Evolutionary conservation across 2,329 filamentous ascomycete genomes (phyloP), one percentile per base, ranked within the genome.

Genomic region (Alternaria burnsii): DNA sequence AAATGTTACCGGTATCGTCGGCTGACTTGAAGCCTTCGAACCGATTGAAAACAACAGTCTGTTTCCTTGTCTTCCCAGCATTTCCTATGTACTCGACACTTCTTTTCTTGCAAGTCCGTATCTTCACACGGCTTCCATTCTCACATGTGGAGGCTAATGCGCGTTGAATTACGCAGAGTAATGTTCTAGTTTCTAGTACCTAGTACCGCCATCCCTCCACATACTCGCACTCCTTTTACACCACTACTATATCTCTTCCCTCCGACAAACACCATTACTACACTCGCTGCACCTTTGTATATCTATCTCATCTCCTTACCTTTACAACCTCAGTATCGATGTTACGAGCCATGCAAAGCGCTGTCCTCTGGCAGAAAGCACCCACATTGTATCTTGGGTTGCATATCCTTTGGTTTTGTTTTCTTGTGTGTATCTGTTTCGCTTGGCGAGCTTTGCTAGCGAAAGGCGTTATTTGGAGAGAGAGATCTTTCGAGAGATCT

Each of bases 161-260:
- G 62, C 67, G 66, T 69, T 68, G 67, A 71, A 58, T 65, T 72
- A 71, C 67, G 60, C 62, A 64, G 53, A 62, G 68, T 74, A 74
- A 74, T 74, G 71, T 73, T 69, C 68, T 72, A 74, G 70, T 74
- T 64, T 64, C 62, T 73, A 72, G 63, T 71, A 54, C 65, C 66
- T 71, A 70, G 68, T 72, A 63, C 63, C 62, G 66, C 62, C 54
- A 48, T 56, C 47, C 59, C 68, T 71, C 67, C 63, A 70, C 62
- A 65, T 32, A 53, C 32, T 43, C 14, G 62, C 62, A 57, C 62
- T 67, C 64, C 48, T 60, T 28, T 60, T n/a, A 43, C 41, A 26
- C 41, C n/a, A 28, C 42, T 38, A 53, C 43, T 42, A 47, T 18
- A 30, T 24, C 42, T 52, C 43, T 53, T 8, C 20, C 26, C 26